A percentile compares a stretch with the other conserved stretches of the same genome.
Conservation (phyloP, 306 rosid genomes). For the Citrullus amarus region DNA sequence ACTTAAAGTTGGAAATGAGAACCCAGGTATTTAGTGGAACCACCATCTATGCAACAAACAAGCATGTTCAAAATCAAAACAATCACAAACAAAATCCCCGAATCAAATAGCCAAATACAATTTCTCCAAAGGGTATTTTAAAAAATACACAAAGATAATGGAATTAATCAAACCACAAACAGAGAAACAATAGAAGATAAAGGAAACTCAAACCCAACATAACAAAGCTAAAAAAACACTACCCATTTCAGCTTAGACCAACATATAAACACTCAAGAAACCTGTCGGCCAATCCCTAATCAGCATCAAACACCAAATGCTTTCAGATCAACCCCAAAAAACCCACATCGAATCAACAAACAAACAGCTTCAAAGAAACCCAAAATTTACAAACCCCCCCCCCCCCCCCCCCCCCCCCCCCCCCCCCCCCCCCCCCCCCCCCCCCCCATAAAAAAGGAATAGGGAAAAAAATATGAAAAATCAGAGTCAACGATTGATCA, state of each 20-base stretch:
- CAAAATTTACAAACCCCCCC: neutral
- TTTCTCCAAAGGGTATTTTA: neutral
- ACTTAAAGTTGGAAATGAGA: constrained; percentile 85
- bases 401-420: neutral
- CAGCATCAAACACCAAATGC: neutral
- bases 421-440: neutral
- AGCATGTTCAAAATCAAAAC: neutral
- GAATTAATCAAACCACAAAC: neutral
- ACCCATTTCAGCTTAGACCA: neutral
- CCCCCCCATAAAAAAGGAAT: neutral
- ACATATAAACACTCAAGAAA: neutral
- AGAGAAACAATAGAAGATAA: neutral
- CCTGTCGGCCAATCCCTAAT: neutral
- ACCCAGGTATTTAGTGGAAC: constrained; percentile 98
- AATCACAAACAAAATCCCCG: neutral
- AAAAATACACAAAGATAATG: neutral
- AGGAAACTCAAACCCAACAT: neutral
- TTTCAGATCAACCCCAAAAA: neutral
- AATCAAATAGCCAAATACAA: neutral
- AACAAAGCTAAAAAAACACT: neutral
- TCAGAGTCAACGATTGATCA: constrained; percentile 7
- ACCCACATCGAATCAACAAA: neutral
- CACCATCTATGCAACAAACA: constrained; percentile 47
- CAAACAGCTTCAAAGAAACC: neutral
- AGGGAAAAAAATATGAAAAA: neutral